Base-by-base conservation (phyloP, 2,329 filamentous ascomycete species). In the Celoporthe dispersa region DNA sequence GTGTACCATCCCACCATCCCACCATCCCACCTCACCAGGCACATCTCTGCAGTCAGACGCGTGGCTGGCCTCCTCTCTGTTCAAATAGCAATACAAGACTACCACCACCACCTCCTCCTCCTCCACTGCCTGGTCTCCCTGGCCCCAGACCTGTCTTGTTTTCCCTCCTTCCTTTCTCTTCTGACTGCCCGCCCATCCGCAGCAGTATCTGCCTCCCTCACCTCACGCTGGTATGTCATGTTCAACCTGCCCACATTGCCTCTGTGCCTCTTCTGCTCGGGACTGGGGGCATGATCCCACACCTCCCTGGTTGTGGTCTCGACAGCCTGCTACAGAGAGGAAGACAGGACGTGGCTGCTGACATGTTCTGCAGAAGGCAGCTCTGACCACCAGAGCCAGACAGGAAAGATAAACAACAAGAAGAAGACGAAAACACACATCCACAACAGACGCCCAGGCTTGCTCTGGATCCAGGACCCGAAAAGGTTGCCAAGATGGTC, bases 401-500 rank as follows among this genome's bases (percentile, higher is more conserved):
- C n/a, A n/a, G n/a, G n/a, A n/a, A n/a, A n/a, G n/a, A n/a, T n/a
- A n/a, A n/a, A n/a, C n/a, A n/a, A n/a, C 37, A 39, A 37, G 35
- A 4, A 37, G 9, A 37, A n/a, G n/a, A n/a, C n/a, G n/a, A n/a
- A n/a, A n/a, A n/a, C n/a, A n/a, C n/a, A n/a, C n/a, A n/a, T n/a
- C n/a, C n/a, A n/a, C n/a, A n/a, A n/a, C n/a, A n/a, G n/a, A n/a
- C n/a, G n/a, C n/a, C n/a, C n/a, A n/a, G n/a, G n/a, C n/a, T n/a
- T n/a, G n/a, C n/a, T n/a, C n/a, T n/a, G n/a, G n/a, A n/a, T n/a
- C n/a, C n/a, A n/a, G n/a, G n/a, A n/a, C n/a, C n/a, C n/a, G n/a
- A n/a, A n/a, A n/a, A n/a, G n/a, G n/a, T n/a, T n/a, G 66, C 64
- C 73, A 83, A 72, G 31, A 88, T 88, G 86, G 84, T 87, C 53